Conservation (phyloP, 345 rosid genomes). For the Gossypium australe region DNA sequence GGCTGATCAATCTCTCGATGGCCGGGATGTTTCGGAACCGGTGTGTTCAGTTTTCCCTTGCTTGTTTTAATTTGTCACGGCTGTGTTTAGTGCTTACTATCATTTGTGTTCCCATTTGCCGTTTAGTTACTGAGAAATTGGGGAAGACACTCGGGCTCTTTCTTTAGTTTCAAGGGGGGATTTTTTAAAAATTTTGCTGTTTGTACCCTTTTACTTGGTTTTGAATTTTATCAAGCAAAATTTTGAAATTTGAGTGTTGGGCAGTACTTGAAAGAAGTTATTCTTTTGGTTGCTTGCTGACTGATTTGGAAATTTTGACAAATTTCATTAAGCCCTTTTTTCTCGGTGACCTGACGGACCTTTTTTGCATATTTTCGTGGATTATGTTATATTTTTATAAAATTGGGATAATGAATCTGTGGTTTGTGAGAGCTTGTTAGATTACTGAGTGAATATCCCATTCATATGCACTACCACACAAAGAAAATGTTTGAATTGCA, state of each 20-base stretch:
- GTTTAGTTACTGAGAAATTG: background rate
- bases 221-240: background rate
- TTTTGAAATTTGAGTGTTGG: background rate
- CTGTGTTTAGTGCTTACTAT: background rate
- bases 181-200: background rate
- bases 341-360: constrained; percentile 30
- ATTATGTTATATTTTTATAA: constrained; percentile 14
- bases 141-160: background rate
- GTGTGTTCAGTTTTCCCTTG: constrained; percentile 54
- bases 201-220: background rate
- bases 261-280: background rate
- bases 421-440: constrained; percentile 49
- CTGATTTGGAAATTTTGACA: background rate
- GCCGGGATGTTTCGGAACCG: constrained; percentile 33
- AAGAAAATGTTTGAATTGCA: constrained; percentile 49
- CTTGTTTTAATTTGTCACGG: background rate
- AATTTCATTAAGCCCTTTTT: constrained; percentile 6
- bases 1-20: constrained; percentile 28
- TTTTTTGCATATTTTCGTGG: background rate
- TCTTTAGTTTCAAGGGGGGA: background rate
- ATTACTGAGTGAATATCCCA: constrained; percentile 44
- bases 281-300: background rate
- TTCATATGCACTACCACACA: constrained; percentile 41
- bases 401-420: constrained; percentile 30
- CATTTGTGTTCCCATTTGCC: background rate